Evolutionary conservation across 768 basidiomycete genomes (phyloP), one percentile per base, ranked within the genome.

Genomic region (Amanita rubescens): DNA sequence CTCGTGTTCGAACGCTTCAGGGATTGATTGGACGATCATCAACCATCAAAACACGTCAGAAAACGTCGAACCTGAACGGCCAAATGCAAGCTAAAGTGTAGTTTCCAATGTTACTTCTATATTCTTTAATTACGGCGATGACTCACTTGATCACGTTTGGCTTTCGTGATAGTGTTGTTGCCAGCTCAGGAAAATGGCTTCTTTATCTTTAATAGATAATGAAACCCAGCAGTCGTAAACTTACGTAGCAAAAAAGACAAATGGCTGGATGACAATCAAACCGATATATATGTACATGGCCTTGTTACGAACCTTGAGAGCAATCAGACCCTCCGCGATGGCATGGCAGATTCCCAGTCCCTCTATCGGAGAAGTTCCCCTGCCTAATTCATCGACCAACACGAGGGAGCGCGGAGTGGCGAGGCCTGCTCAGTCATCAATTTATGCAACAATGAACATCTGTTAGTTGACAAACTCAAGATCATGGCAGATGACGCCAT

Each of bases 401-500:
- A 96, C 76, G n/a, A 97, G 71, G 0, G 85, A 82, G 34, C 77
- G 78, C 0, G 78, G 67, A 1, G 84, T 80, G 6, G 88, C 83
- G 12, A 95, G 72, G 0, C 90, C 89, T 85, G 57, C 14, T 46
- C 14, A 30, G 9, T 14, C 20, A 27, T 17, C 24, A 22, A 24
- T 47, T 15, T 44, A 41, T 38, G 3, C 5, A 24, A 4, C 56
- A 30, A 20, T 44, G 51, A 12, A 37, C 4, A 11, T 24, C n/a
- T n/a, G n/a, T n/a, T 39, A 38, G 22, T 3, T 15, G 3, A 17
- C 34, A 46, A 6, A 84, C 92, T 87, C 43, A 95, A 71, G 51
- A 97, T 93, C 89, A 94, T 93, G 0, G 92, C 88, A 22, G 85
- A 85, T 2, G 89, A 83, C 1, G 87, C 82, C 91, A 99, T 97